A percentile compares a stretch with the other conserved stretches of the same genome.
phyloP scores from a whole-genome alignment of 208 protist species.

The Naegleria fowleri region DNA sequence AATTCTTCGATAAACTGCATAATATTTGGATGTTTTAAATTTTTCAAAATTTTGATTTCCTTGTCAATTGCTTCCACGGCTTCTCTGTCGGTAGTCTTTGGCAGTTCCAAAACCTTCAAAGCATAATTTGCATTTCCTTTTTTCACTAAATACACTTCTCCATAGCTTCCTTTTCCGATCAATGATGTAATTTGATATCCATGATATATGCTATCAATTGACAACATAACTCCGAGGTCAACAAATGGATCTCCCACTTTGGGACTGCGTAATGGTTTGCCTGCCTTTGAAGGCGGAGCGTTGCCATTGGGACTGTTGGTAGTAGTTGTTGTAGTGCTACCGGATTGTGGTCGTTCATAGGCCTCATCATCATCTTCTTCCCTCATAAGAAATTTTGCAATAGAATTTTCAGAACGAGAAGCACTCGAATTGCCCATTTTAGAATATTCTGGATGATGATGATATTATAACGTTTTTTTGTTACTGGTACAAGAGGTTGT shows the following conservation, averaged over 20 bases:
- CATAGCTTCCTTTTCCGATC: conserved; percentile 1
- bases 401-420: not conserved
- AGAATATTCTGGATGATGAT: no score
- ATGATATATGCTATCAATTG: not conserved
- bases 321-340: not conserved
- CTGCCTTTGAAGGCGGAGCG: not conserved
- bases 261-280: not conserved
- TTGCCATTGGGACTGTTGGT: not conserved
- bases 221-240: not conserved
- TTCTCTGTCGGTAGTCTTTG: conserved; percentile 1
- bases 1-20: not conserved
- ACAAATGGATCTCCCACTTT: conserved; percentile 1
- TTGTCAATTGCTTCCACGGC: not conserved
- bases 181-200: not conserved
- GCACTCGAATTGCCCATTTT: not conserved
- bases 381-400: not conserved
- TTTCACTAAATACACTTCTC: not conserved
- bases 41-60: not conserved
- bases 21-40: conserved; percentile 3
- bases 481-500: no score
- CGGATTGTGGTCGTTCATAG: not conserved
- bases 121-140: not conserved
- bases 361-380: not conserved
- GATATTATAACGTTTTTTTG: no score
- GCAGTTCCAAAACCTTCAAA: not conserved